Percentiles rank a stretch among this genome's conserved stretches.
Conservation (phyloP, 495 filamentous ascomycete genomes). For the Delitschia confertaspora region DNA sequence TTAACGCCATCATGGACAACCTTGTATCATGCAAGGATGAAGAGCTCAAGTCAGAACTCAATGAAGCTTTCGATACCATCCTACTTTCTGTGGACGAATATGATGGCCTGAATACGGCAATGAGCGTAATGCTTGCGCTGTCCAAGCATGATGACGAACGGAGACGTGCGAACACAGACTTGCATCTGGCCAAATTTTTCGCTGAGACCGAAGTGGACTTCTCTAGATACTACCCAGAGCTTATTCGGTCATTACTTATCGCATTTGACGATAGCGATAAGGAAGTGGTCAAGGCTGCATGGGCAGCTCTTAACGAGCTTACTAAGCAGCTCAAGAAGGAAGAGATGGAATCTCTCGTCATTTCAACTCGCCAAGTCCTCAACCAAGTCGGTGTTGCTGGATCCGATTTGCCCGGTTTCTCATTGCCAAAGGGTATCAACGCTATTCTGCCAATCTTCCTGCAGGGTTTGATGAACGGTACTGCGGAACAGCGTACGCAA, state of each 20-base stretch:
- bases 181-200: slow-evolving; percentile 85
- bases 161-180: slow-evolving; percentile 65
- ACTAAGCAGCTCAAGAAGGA: slow-evolving; percentile 88
- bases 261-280: slow-evolving; percentile 82
- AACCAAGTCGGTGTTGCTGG: slow-evolving; percentile 83
- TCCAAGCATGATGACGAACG: slow-evolving; percentile 88
- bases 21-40: slow-evolving; percentile 72
- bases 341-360: slow-evolving; percentile 92
- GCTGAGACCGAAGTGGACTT: slow-evolving; percentile 71
- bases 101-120: slow-evolving; percentile 86
- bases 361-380: slow-evolving; percentile 74
- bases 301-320: slow-evolving; percentile 79
- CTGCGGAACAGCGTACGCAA: slow-evolving; percentile 79
- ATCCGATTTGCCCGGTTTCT: slow-evolving; percentile 76
- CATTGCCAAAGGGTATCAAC: slow-evolving; percentile 93
- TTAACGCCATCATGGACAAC: slow-evolving; percentile 89
- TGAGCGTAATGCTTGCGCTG: slow-evolving; percentile 81
- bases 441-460: slow-evolving; percentile 94
- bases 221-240: slow-evolving; percentile 87
- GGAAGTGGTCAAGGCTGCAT: slow-evolving; percentile 84
- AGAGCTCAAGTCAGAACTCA: slow-evolving; percentile 63
- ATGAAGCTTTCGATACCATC: slow-evolving; percentile 73
- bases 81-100: slow-evolving; percentile 89
- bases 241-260: slow-evolving; percentile 78
- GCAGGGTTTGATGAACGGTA: slow-evolving; percentile 94